Conservation (phyloP, 2,329 filamentous ascomycete species). For the Colletotrichum ledebouriae region DNA sequence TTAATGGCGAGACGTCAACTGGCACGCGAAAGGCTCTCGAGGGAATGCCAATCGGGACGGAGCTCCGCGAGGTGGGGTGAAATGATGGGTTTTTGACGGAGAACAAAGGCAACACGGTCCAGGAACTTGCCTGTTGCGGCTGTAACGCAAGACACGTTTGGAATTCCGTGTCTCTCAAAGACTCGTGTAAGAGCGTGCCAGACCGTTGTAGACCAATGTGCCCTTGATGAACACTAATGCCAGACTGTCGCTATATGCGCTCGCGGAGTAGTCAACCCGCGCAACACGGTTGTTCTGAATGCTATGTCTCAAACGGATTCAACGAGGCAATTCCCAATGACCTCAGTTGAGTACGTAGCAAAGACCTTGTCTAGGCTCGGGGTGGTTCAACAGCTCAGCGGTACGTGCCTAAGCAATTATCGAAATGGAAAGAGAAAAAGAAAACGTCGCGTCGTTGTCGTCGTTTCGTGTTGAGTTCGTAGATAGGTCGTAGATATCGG, state of each 20-base stretch:
- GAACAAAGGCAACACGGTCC: constrained; percentile 33
- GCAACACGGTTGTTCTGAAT: not conserved
- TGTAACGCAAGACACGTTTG: constrained; percentile 27
- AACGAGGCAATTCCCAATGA: constrained; percentile 11
- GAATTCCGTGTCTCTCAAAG: constrained; percentile 7
- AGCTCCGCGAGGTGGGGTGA: constrained; percentile 5
- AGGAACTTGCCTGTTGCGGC: constrained; percentile 25
- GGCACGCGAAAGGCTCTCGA: constrained; percentile 43
- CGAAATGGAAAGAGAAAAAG: constrained; percentile 23
- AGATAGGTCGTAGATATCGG: constrained; percentile 26
- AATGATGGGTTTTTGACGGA: not conserved
- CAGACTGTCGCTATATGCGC: constrained; percentile 2
- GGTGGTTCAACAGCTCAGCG: constrained; percentile 1
- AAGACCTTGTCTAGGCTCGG: constrained; percentile 33
- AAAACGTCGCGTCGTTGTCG: constrained; percentile 29
- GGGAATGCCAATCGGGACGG: constrained; percentile 22
- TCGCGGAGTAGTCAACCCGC: not conserved
- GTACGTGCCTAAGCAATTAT: constrained; percentile 7
- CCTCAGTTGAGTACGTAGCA: constrained; percentile 10
- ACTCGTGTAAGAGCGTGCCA: constrained; percentile 23
- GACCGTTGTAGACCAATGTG: constrained; percentile 3
- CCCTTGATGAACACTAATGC: constrained; percentile 5
- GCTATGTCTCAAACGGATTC: not conserved
- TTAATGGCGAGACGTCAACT: constrained; percentile 24
- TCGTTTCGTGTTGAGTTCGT: constrained; percentile 36